These are phyloP conservation scores for Sanghuangporus sanghuang DNA, from an alignment of 1,284 basidiomycete species.

Conservation along the genomic window DNA sequence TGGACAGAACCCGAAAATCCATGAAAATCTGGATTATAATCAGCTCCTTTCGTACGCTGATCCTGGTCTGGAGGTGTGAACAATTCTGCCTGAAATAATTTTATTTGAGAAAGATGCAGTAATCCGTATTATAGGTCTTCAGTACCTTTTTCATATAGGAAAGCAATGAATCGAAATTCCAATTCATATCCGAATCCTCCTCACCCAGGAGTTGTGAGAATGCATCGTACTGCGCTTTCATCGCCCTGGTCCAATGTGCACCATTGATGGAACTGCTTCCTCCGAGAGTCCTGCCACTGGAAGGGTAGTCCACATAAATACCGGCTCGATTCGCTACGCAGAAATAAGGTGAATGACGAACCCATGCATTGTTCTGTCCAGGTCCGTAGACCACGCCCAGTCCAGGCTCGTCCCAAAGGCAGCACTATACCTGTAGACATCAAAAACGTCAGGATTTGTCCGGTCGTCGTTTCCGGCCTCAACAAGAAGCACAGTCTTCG, in stretches of 20 bases:
- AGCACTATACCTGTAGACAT: slow-evolving; percentile 43
- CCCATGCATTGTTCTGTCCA: slow-evolving; percentile 42
- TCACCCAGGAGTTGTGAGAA: slow-evolving; percentile 46
- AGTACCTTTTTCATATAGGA: slow-evolving; percentile 41
- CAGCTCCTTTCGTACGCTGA: slow-evolving; percentile 30
- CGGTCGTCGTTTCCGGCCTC: slow-evolving; percentile 53
- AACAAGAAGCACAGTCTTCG: slow-evolving; percentile 47
- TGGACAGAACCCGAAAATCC: slow-evolving; percentile 33
- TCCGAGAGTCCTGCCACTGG: slow-evolving; percentile 52
- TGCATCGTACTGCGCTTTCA: slow-evolving; percentile 54
- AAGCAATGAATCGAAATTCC: slow-evolving; percentile 53
- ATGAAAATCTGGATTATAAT: slow-evolving; percentile 26
- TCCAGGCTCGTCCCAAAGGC: slow-evolving; percentile 43
- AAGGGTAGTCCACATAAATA: background rate
- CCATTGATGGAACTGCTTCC: slow-evolving; percentile 60
- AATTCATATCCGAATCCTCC: slow-evolving; percentile 42
- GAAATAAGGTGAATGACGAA: slow-evolving; percentile 23
- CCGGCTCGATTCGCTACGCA: background rate
- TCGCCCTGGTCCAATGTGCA: slow-evolving; percentile 50
- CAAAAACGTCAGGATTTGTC: slow-evolving; percentile 39
- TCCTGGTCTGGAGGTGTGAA: slow-evolving; percentile 30
- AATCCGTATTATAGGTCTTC: background rate
- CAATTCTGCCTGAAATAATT: slow-evolving; percentile 25
- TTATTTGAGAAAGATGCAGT: background rate
- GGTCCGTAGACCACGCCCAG: slow-evolving; percentile 46